Conservation (phyloP, 2,329 filamentous ascomycete species). For the Aotearoamyces nothofagi region DNA sequence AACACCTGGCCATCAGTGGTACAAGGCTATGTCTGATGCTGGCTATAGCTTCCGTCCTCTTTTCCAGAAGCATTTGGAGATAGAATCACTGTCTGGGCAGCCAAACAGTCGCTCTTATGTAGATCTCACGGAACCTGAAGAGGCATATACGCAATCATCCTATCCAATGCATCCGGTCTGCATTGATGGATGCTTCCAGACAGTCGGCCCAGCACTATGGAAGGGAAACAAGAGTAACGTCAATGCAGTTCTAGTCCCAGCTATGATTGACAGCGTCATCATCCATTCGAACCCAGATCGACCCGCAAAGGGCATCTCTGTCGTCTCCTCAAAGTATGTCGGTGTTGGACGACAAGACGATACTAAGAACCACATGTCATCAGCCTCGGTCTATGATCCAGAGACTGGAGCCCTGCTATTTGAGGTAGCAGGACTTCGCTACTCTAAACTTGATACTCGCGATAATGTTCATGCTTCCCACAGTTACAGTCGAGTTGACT, state of each 20-base stretch:
- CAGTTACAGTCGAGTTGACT: constrained; percentile 7
- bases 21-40: constrained; percentile 3
- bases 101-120: constrained; percentile 4
- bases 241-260: constrained; percentile 8
- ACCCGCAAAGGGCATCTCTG: too few species aligned
- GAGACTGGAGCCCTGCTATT: constrained; percentile 5
- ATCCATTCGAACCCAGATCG: too few species aligned
- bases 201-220: constrained; percentile 7
- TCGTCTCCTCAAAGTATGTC: constrained; percentile 6
- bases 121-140: constrained; percentile 8
- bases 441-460: constrained; percentile 9
- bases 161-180: constrained; percentile 18
- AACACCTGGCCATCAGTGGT: constrained; percentile 2
- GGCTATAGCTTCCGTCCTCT: constrained; percentile 1
- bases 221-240: constrained; percentile 6
- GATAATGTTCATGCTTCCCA: too few species aligned
- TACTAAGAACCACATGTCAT: constrained; percentile 7
- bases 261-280: constrained; percentile 11
- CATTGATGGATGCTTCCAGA: constrained; percentile 15
- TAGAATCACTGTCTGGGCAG: constrained; percentile 1
- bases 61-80: constrained; percentile 2
- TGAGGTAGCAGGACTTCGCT: constrained; percentile 7
- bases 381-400: constrained; percentile 6
- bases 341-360: constrained; percentile 9
- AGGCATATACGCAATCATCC: constrained; percentile 10